Evolutionary conservation across 139 green algal genomes (phyloP), one percentile per base, ranked within the genome.

Genomic region (Haematococcus lacustris): DNA sequence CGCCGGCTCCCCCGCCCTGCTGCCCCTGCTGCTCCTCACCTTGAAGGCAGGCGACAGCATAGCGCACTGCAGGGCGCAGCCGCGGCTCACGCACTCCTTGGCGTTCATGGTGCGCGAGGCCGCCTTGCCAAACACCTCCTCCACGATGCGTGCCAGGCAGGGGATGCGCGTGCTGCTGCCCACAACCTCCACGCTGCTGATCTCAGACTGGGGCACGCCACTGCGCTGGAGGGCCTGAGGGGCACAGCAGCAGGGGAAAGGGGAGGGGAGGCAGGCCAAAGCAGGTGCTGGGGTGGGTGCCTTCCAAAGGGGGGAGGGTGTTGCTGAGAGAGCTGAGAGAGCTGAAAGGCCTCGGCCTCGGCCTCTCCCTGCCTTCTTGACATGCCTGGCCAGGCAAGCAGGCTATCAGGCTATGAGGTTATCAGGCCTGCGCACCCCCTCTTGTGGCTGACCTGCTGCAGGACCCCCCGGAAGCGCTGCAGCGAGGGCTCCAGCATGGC

Each of bases 11-110:
- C n/a, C n/a, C n/a, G n/a, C n/a, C n/a, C n/a, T n/a, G n/a, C n/a
- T n/a, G n/a, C n/a, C n/a, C n/a, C n/a, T n/a, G 9, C 43, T 53
- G 43, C 26, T 21, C 53, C 64, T 53, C 59, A 82, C 83, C 80
- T 87, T 89, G 88, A 98, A 98, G 40, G 92, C 87, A 73, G 96
- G 96, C 51, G 82, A 94, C 50, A 99, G 91, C 95, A 99, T 99
- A 65, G 96, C 96, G 80, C 92, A 97, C 82, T 98, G 92, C 76
- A 99, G 87, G 32, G 96, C 96, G 57, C 87, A 94, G 6, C 96
- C 96, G 2, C 93, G 75, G 34, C 87, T 85, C 38, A 98, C 90
- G 61, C 84, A 94, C 84, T 99, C 96, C 78, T 95, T 97, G 68
- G 90, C 87, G 77, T 99, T 97, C 71, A 99, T 83, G 1, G 94